phyloP scores from a whole-genome alignment of 176 grass and related monocot species.

The Dendrocalamus sinicus region DNA sequence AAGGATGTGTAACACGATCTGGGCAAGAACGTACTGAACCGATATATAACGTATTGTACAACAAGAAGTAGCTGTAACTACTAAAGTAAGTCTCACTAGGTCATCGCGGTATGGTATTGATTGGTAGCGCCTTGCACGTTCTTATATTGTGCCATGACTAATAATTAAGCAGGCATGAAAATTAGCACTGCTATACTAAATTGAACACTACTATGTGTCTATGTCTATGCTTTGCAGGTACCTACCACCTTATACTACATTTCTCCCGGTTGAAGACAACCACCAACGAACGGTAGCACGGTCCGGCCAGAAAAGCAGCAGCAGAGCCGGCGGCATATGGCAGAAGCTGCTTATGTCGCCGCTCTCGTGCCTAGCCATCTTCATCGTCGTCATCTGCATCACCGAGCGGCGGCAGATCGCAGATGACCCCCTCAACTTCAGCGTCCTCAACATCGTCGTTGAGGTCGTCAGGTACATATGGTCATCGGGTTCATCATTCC shows the following conservation, averaged over 20 bases:
- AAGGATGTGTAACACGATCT: not conserved
- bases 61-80: not conserved
- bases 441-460: conserved; percentile 62
- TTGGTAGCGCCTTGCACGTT: not conserved
- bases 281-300: not conserved
- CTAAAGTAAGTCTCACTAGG: not conserved
- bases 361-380: conserved; percentile 58
- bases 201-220: not conserved
- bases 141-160: not conserved
- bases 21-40: not conserved
- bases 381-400: conserved; percentile 65
- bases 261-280: conserved; percentile 32
- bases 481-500: not conserved
- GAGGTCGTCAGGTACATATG: conserved; percentile 59
- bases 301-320: conserved; percentile 1
- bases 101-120: not conserved
- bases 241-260: conserved; percentile 69
- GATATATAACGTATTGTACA: not conserved
- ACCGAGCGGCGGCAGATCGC: conserved; percentile 61
- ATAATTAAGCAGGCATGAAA: too few relatives aligned
- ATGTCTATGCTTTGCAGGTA: conserved; percentile 45
- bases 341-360: conserved; percentile 59
- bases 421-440: conserved; percentile 70
- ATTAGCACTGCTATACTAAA: not conserved
- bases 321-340: conserved; percentile 19